phyloP scores from a whole-genome alignment of 495 filamentous ascomycete species.

The Cairneyella variabilis region DNA sequence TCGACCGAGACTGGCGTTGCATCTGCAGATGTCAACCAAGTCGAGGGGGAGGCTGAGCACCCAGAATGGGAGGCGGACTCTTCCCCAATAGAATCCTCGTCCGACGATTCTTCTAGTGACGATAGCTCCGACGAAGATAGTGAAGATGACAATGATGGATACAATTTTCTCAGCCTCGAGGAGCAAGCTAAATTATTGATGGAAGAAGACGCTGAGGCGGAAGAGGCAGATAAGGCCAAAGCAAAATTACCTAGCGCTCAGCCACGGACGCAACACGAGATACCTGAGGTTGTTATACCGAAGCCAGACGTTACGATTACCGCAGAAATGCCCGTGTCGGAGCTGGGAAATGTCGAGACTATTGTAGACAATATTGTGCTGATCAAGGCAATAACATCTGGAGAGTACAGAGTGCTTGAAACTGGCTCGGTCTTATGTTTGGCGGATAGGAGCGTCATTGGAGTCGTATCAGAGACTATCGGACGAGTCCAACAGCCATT shows the following conservation, averaged over 20 bases:
- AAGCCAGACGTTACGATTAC: slow-evolving; percentile 73
- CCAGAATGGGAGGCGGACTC: slow-evolving; percentile 61
- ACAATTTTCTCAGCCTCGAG: slow-evolving; percentile 67
- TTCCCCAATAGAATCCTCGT: slow-evolving; percentile 35
- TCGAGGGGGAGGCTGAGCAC: slow-evolving; percentile 15
- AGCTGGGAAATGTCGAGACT: slow-evolving; percentile 67
- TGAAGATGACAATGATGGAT: slow-evolving; percentile 67
- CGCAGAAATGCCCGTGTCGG: slow-evolving; percentile 67
- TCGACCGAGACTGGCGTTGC: neutral
- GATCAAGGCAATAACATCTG: slow-evolving; percentile 73
- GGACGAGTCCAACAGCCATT: slow-evolving; percentile 78
- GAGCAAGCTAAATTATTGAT: slow-evolving; percentile 79
- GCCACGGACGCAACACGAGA: slow-evolving; percentile 70
- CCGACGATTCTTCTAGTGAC: slow-evolving; percentile 46
- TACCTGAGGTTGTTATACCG: slow-evolving; percentile 60
- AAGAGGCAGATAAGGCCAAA: slow-evolving; percentile 58
- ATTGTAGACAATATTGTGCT: slow-evolving; percentile 73
- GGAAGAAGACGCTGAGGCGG: slow-evolving; percentile 63
- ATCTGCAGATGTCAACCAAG: neutral
- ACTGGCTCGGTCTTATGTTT: slow-evolving; percentile 77
- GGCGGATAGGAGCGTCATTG: slow-evolving; percentile 70
- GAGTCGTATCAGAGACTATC: slow-evolving; percentile 74
- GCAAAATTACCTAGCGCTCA: slow-evolving; percentile 43
- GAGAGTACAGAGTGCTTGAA: slow-evolving; percentile 79
- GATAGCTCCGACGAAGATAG: slow-evolving; percentile 42